These are phyloP conservation scores for Polygonum maritimum DNA, from an alignment of 148 eudicot species.

Conservation along the genomic window DNA sequence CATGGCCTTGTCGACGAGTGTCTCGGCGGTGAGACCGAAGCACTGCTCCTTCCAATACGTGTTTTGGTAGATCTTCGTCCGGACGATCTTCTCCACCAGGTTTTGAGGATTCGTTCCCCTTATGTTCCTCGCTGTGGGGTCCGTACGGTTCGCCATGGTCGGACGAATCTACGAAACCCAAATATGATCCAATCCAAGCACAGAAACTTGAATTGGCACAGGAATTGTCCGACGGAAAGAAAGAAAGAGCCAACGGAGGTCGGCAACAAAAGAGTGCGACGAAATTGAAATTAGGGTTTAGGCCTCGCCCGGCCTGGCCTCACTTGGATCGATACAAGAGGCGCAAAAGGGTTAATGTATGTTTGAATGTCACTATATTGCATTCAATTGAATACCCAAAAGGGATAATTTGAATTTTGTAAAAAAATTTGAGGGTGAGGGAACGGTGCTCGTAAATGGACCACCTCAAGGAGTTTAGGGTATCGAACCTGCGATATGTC, in stretches of 20 bases:
- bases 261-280: not conserved
- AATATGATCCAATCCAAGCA: conserved; percentile 6
- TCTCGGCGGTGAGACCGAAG: conserved; percentile 95
- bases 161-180: conserved; percentile 11
- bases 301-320: not conserved
- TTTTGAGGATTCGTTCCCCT: conserved; percentile 95
- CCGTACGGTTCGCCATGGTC: conserved; percentile 97
- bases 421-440: too few species aligned
- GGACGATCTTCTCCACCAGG: conserved; percentile 81
- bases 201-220: not conserved
- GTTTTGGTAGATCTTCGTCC: conserved; percentile 76
- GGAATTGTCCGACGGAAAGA: not conserved
- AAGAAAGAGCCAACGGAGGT: not conserved
- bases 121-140: conserved; percentile 81
- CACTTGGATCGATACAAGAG: not conserved
- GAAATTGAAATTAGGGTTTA: not conserved
- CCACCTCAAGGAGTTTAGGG: too few species aligned
- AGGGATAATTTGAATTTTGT: too few species aligned
- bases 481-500: too few species aligned
- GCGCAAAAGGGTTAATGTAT: too few species aligned
- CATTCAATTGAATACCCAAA: too few species aligned
- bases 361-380: too few species aligned
- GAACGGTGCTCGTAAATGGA: too few species aligned
- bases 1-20: conserved; percentile 98
- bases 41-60: conserved; percentile 97